Conservation (phyloP, 192 early-diverging fungal species). For the Piromyces sp. region DNA sequence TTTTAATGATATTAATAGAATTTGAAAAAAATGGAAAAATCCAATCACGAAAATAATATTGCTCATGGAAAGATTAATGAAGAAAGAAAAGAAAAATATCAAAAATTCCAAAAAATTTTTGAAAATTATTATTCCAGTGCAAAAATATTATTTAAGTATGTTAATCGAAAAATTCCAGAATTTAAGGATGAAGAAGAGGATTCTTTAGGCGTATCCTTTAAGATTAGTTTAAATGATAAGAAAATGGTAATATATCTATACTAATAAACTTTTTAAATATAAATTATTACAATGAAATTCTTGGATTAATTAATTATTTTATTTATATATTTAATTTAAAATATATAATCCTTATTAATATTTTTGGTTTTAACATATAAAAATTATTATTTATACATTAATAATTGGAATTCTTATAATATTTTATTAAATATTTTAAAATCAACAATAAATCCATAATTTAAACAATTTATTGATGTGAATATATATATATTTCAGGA, state of each 20-base stretch:
- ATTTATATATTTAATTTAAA: too few relatives aligned
- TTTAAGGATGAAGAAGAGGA: slow-evolving; percentile 53
- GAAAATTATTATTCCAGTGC: slow-evolving; percentile 43
- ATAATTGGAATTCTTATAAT: too few relatives aligned
- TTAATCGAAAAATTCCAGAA: slow-evolving; percentile 41
- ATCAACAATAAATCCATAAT: too few relatives aligned
- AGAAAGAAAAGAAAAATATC: slow-evolving; percentile 54
- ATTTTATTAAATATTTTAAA: too few relatives aligned
- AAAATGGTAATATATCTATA: neutral
- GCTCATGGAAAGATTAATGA: slow-evolving; percentile 63
- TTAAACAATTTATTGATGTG: too few relatives aligned
- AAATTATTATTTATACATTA: too few relatives aligned
- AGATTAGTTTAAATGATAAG: neutral
- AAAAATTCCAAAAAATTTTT: slow-evolving; percentile 45
- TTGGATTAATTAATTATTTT: too few relatives aligned
- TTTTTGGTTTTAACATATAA: too few relatives aligned
- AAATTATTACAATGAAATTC: too few relatives aligned
- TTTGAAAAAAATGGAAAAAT: slow-evolving; percentile 52
- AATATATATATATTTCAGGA: neutral
- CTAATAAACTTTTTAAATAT: too few relatives aligned
- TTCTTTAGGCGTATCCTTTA: neutral
- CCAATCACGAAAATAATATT: slow-evolving; percentile 64
- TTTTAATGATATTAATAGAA: slow-evolving; percentile 7
- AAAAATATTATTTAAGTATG: slow-evolving; percentile 19
- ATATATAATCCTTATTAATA: too few relatives aligned